Evolutionary conservation across 805 yeast genomes (phyloP).

Genomic region (Komagataella populi): DNA sequence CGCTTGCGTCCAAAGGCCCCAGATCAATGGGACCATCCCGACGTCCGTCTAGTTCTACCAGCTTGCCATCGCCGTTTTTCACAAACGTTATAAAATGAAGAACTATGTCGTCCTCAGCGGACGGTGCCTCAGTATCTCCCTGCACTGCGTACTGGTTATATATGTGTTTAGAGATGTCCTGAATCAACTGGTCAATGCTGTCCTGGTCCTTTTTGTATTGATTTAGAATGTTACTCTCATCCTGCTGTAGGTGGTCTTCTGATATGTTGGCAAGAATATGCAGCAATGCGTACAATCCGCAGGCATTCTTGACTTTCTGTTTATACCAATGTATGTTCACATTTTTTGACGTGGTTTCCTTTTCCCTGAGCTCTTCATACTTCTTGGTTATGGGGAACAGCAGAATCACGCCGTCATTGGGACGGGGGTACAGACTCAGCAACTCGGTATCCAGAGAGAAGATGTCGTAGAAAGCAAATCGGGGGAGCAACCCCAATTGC

Average conservation of each 20-base stretch:
- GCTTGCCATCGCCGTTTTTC: conserved; percentile 34
- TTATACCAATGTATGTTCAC: conserved; percentile 52
- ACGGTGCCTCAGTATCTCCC: conserved; percentile 61
- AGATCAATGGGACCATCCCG: conserved; percentile 61
- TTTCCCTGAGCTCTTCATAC: conserved; percentile 38
- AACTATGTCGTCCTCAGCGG: conserved; percentile 34
- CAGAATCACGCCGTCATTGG: conserved; percentile 60
- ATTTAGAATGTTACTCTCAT: conserved; percentile 1
- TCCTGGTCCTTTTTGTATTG: conserved; percentile 8
- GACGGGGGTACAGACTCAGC: conserved; percentile 69
- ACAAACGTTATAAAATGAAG: conserved; percentile 73
- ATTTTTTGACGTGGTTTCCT: conserved; percentile 6
- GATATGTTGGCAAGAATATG: conserved; percentile 38
- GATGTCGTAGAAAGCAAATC: conserved; percentile 61
- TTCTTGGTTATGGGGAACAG: conserved; percentile 65
- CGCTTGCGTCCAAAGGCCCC: conserved; percentile 23
- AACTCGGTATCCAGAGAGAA: conserved; percentile 82
- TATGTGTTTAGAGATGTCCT: conserved; percentile 9
- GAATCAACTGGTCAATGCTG: conserved; percentile 12
- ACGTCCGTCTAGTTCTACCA: conserved; percentile 87
- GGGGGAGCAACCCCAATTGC: conserved; percentile 50
- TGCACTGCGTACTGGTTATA: conserved; percentile 21
- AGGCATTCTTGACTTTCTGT: conserved; percentile 78
- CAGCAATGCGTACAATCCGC: conserved; percentile 83
- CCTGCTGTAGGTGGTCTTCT: conserved; percentile 14